Evolutionary conservation across 2,329 filamentous ascomycete species (phyloP).

Genomic region (Gaeumannomyces sp.): DNA sequence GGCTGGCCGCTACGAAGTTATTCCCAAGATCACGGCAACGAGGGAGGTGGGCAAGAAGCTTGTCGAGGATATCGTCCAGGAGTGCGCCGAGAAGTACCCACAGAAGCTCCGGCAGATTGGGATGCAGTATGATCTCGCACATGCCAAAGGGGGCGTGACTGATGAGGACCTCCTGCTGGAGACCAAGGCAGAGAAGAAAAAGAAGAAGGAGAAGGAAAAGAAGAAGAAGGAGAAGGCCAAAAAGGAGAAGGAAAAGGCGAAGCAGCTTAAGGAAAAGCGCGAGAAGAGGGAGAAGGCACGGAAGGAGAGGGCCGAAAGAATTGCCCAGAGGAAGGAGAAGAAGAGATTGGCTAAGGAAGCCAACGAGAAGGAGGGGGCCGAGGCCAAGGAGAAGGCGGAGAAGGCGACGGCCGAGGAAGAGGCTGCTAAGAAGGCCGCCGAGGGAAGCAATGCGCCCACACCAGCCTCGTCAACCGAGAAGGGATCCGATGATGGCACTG

Average conservation of each 20-base stretch:
- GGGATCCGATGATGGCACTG: constrained; percentile 17
- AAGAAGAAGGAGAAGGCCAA: constrained; percentile 20
- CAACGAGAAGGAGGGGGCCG: constrained; percentile 18
- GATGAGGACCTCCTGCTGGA: constrained; percentile 14
- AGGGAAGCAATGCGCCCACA: not conserved
- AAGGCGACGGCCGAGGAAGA: constrained; percentile 20
- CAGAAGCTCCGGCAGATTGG: constrained; percentile 59
- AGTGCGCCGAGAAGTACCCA: constrained; percentile 37
- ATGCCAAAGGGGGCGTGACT: constrained; percentile 29
- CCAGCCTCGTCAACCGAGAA: constrained; percentile 11
- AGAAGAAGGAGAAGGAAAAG: constrained; percentile 8
- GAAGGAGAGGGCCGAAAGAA: constrained; percentile 17
- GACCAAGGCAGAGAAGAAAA: constrained; percentile 7
- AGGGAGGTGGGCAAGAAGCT: constrained; percentile 36
- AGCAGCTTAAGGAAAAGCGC: constrained; percentile 15
- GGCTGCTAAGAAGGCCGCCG: not conserved
- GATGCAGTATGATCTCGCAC: constrained; percentile 54
- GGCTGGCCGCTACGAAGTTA: constrained; percentile 59
- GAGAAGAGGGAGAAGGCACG: not conserved
- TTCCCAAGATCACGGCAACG: constrained; percentile 60
- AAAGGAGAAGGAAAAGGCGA: constrained; percentile 18
- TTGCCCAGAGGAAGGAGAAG: constrained; percentile 20
- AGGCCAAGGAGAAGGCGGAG: constrained; percentile 21
- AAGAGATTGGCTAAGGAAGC: constrained; percentile 9
- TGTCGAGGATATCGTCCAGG: constrained; percentile 54